Percentiles rank a stretch among this genome's conserved stretches.
phyloP scores from a whole-genome alignment of 305 asterid species.

The Stenogyne calaminthoides region DNA sequence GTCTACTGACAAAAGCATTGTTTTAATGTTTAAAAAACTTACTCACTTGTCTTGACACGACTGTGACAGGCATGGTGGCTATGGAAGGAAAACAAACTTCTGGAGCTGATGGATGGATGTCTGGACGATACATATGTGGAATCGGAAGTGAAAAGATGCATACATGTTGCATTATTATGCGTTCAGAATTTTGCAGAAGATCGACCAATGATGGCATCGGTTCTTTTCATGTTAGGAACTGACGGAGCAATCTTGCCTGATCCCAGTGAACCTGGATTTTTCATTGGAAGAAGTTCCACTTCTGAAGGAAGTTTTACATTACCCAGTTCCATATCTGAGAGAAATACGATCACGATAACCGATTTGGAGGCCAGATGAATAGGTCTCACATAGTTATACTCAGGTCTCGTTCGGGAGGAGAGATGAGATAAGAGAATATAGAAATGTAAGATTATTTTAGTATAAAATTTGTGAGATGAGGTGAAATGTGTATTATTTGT shows the following conservation, averaged over 20 bases:
- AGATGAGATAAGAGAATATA: too few species aligned
- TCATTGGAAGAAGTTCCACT: background rate
- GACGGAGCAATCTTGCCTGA: background rate
- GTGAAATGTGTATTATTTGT: too few species aligned
- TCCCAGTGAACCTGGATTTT: background rate
- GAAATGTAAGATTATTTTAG: too few species aligned
- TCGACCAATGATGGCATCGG: background rate
- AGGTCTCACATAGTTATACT: background rate
- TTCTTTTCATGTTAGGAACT: background rate
- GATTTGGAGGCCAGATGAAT: background rate
- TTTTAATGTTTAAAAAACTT: background rate
- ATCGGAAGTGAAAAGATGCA: background rate
- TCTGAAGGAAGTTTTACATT: background rate
- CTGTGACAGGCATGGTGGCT: background rate
- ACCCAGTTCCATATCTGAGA: background rate
- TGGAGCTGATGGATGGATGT: background rate
- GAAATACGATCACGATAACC: background rate
- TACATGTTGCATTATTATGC: background rate
- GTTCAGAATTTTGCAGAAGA: background rate
- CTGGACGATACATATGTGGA: background rate
- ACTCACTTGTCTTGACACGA: background rate
- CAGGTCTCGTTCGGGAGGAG: too few species aligned
- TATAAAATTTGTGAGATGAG: too few species aligned
- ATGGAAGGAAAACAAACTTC: background rate
- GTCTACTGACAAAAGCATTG: background rate